These are phyloP conservation scores for Rhynchosporium secalis DNA, from an alignment of 2,329 filamentous ascomycete species.

Conservation along the genomic window DNA sequence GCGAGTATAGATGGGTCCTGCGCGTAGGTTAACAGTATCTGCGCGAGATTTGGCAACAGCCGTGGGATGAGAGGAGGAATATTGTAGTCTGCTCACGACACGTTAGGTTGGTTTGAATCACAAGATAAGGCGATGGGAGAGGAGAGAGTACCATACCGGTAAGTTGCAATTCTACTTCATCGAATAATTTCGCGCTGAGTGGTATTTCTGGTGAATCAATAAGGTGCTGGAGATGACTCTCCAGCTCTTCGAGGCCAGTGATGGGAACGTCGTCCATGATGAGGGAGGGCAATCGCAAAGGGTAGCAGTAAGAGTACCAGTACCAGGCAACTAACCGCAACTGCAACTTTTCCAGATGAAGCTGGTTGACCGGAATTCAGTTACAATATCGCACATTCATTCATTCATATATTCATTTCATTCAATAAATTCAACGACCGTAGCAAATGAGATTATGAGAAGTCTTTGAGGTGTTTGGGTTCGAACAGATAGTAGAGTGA, in stretches of 20 bases:
- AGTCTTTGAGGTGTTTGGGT: too few species aligned
- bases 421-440: too few species aligned
- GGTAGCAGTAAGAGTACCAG: neutral
- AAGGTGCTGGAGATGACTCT: constrained; percentile 55
- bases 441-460: neutral
- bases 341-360: neutral
- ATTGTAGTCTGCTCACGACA: constrained; percentile 48
- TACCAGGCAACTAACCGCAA: too few species aligned
- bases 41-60: constrained; percentile 55
- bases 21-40: constrained; percentile 52
- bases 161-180: constrained; percentile 59
- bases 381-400: neutral
- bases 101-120: constrained; percentile 15
- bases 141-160: constrained; percentile 44
- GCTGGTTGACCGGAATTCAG: neutral
- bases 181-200: constrained; percentile 54
- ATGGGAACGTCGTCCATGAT: constrained; percentile 48
- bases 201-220: constrained; percentile 45
- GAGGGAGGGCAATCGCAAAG: neutral
- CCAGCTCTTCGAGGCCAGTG: constrained; percentile 54
- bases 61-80: constrained; percentile 52
- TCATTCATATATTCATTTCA: too few species aligned
- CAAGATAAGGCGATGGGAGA: neutral
- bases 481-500: too few species aligned
- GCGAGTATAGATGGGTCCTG: constrained; percentile 53